These are phyloP conservation scores for Hymenoscyphus albidus DNA, from an alignment of 2,329 filamentous ascomycete species.

Conservation along the genomic window DNA sequence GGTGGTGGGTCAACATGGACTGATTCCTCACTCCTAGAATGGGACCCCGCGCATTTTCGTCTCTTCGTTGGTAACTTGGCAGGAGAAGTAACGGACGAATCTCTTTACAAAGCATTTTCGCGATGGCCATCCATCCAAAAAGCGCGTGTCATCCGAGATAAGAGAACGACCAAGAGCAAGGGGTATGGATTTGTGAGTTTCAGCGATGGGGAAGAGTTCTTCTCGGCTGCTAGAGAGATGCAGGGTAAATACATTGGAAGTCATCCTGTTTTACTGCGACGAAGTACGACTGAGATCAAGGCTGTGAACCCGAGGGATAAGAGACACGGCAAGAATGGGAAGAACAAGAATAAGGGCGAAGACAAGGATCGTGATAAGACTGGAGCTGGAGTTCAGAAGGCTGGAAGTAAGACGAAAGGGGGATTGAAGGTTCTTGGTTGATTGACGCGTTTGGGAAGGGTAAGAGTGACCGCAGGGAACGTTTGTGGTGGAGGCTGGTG, in stretches of 20 bases:
- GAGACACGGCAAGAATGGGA: slow-evolving; percentile 42
- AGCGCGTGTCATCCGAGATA: slow-evolving; percentile 89
- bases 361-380: slow-evolving; percentile 37
- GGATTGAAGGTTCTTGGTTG: slow-evolving; percentile 59
- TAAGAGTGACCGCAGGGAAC: not conserved
- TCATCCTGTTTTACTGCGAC: slow-evolving; percentile 82
- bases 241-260: slow-evolving; percentile 98
- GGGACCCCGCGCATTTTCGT: slow-evolving; percentile 91
- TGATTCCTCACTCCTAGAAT: slow-evolving; percentile 83
- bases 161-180: slow-evolving; percentile 92
- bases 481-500: not conserved
- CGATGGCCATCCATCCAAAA: slow-evolving; percentile 87
- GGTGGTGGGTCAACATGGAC: slow-evolving; percentile 93
- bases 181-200: slow-evolving; percentile 97
- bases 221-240: slow-evolving; percentile 96
- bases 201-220: slow-evolving; percentile 91
- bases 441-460: not conserved
- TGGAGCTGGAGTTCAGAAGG: slow-evolving; percentile 55
- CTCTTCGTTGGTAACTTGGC: slow-evolving; percentile 96
- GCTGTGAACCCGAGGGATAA: slow-evolving; percentile 65
- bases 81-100: slow-evolving; percentile 95
- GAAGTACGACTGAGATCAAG: slow-evolving; percentile 89
- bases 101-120: slow-evolving; percentile 87
- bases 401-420: slow-evolving; percentile 64
- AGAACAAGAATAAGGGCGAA: slow-evolving; percentile 36